These are phyloP conservation scores for Aspergillus fijiensis DNA, from an alignment of 2,329 filamentous ascomycete species.

Conservation along the genomic window DNA sequence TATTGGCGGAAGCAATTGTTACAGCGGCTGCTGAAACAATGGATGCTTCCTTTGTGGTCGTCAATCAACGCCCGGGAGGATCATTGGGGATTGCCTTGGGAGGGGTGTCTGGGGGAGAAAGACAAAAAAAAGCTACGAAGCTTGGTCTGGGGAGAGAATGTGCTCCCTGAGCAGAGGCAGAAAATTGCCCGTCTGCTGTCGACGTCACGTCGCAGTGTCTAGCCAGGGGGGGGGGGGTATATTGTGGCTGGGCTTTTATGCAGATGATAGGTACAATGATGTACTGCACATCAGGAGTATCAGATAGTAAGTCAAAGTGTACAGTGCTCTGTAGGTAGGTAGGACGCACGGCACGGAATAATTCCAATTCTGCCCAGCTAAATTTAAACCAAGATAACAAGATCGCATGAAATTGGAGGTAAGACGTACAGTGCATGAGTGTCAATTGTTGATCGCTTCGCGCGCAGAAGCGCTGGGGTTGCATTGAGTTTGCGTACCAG, in stretches of 20 bases:
- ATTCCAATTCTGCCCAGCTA: background rate
- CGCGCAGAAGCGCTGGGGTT: background rate
- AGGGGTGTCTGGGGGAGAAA: background rate
- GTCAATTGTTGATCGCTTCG: background rate
- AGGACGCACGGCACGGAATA: background rate
- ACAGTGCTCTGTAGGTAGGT: background rate
- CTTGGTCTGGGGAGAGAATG: background rate
- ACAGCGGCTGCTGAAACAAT: background rate
- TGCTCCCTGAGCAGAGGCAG: background rate
- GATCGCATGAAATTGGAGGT: background rate
- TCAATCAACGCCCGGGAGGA: background rate
- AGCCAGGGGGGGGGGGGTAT: background rate
- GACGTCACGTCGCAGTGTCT: background rate
- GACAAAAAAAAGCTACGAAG: background rate
- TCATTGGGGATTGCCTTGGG: background rate
- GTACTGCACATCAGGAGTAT: background rate
- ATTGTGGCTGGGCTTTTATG: slow-evolving; percentile 2
- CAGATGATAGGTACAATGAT: slow-evolving; percentile 5
- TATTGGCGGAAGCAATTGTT: background rate
- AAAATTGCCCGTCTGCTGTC: background rate
- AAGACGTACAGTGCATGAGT: background rate
- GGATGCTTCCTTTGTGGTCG: background rate
- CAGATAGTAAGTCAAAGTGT: background rate
- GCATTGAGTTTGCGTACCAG: background rate
- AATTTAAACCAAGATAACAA: background rate